These are phyloP conservation scores for Penicillium freii DNA, from an alignment of 2,329 filamentous ascomycete genomes.

Conservation along the genomic window DNA sequence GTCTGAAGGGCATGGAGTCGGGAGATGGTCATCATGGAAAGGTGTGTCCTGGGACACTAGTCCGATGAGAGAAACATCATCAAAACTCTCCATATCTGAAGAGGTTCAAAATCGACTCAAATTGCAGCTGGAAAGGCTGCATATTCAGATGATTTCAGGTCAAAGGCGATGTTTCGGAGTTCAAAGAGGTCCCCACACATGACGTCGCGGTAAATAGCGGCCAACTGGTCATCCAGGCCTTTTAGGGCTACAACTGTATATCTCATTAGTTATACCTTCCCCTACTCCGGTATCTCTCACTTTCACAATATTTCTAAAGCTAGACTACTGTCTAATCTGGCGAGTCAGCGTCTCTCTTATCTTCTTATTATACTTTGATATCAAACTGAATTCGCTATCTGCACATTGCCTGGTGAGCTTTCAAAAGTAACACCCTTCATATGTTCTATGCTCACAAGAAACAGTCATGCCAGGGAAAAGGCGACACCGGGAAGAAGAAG, in stretches of 20 bases:
- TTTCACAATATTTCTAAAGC: too few species aligned
- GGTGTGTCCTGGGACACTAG: constrained; percentile 17
- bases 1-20: constrained; percentile 5
- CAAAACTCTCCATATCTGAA: constrained; percentile 40
- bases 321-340: too few species aligned
- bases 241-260: neutral
- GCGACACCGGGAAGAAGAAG: too few species aligned
- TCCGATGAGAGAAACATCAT: constrained; percentile 33
- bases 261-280: too few species aligned
- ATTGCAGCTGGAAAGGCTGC: neutral
- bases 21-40: constrained; percentile 17
- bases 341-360: too few species aligned
- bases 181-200: constrained; percentile 3
- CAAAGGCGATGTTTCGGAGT: neutral
- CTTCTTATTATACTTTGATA: too few species aligned
- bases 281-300: too few species aligned
- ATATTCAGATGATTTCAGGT: neutral
- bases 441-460: too few species aligned
- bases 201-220: constrained; percentile 6
- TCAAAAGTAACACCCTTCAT: too few species aligned
- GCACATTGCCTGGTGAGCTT: too few species aligned
- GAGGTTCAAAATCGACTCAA: neutral
- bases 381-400: too few species aligned
- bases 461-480: too few species aligned
- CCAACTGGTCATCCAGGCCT: neutral